These are phyloP conservation scores for Cudoniella acicularis DNA, from an alignment of 495 filamentous ascomycete species.

Conservation along the genomic window DNA sequence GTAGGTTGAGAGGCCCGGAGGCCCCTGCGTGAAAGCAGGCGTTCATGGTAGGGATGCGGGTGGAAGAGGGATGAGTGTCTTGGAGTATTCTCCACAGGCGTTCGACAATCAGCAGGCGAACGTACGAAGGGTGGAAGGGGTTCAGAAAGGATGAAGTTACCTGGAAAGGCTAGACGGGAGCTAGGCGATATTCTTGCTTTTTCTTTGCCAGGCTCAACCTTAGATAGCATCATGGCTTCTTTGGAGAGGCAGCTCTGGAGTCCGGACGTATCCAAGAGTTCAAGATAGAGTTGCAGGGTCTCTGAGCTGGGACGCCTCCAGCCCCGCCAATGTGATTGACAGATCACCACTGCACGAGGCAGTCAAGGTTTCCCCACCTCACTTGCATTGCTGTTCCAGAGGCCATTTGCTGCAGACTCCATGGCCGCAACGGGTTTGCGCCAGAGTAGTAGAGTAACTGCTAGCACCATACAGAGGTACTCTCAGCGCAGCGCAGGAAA, in stretches of 20 bases:
- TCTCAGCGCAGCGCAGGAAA: background rate
- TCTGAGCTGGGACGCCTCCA: background rate
- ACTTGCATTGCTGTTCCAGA: no score
- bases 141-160: background rate
- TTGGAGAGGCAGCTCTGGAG: background rate
- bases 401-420: no score
- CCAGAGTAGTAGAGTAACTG: background rate
- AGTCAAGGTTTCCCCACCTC: no score
- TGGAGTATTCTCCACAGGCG: constrained; percentile 1
- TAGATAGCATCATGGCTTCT: no score
- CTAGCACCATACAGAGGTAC: background rate
- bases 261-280: no score
- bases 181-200: background rate
- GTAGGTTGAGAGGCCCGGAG: background rate
- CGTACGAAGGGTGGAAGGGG: background rate
- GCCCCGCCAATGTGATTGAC: background rate
- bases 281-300: no score
- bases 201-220: no score
- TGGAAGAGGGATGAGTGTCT: background rate
- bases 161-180: background rate
- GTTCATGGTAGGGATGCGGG: background rate
- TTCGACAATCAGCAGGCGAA: background rate
- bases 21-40: background rate
- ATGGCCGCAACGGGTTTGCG: background rate
- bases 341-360: no score